Evolutionary conservation across 164 flowering plant genomes (phyloP).

Genomic region (Chimonanthus praecox): DNA sequence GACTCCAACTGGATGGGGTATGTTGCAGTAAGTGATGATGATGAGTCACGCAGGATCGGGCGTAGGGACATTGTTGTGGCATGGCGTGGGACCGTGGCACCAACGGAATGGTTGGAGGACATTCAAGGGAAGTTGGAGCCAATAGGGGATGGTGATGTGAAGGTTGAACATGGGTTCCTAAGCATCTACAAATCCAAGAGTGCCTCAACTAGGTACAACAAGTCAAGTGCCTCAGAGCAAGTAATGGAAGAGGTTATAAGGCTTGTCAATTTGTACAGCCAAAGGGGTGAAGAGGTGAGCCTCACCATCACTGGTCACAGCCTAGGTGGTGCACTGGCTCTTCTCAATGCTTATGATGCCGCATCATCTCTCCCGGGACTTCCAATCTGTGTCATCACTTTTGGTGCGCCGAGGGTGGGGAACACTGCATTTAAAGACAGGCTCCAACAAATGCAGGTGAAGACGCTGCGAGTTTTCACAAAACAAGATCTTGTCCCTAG

Average conservation of each 20-base stretch:
- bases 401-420: constrained; percentile 68
- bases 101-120: constrained; percentile 54
- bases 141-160: constrained; percentile 26
- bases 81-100: constrained; percentile 65
- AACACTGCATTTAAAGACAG: constrained; percentile 42
- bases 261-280: constrained; percentile 27
- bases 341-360: constrained; percentile 52
- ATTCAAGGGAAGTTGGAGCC: constrained; percentile 33
- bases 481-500: constrained; percentile 51
- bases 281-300: constrained; percentile 48
- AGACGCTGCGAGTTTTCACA: constrained; percentile 32
- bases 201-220: constrained; percentile 42
- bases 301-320: constrained; percentile 72
- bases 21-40: constrained; percentile 53
- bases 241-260: constrained; percentile 44
- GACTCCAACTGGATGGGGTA: constrained; percentile 80
- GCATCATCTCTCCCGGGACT: constrained; percentile 27
- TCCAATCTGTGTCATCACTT: constrained; percentile 44
- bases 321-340: constrained; percentile 63
- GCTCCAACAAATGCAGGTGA: constrained; percentile 33
- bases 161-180: constrained; percentile 56
- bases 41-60: constrained; percentile 44
- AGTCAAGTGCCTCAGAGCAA: constrained; percentile 52
- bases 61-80: constrained; percentile 63
- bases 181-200: constrained; percentile 46